Percentiles rank a stretch among this genome's conserved stretches.
These are phyloP conservation scores for Sphenostylis stenocarpa DNA, from an alignment of 306 rosid genomes.

Conservation along the genomic window DNA sequence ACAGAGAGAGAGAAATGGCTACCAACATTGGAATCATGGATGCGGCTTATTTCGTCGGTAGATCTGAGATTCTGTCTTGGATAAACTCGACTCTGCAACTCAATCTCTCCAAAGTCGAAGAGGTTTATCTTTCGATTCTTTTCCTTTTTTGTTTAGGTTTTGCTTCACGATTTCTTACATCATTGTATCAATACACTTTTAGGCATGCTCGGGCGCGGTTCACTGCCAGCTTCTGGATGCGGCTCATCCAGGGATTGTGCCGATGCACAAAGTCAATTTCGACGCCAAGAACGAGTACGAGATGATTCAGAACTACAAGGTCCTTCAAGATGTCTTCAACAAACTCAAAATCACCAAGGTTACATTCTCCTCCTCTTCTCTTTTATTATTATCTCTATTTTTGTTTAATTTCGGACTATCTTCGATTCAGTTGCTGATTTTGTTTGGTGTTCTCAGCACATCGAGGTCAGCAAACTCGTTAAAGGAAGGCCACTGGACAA, in stretches of 20 bases:
- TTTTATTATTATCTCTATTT: background rate
- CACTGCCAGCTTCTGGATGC: slow-evolving; percentile 94
- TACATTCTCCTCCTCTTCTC: background rate
- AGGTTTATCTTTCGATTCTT: slow-evolving; percentile 19
- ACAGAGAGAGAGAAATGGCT: slow-evolving; percentile 54
- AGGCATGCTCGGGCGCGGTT: slow-evolving; percentile 95
- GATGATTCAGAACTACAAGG: slow-evolving; percentile 98
- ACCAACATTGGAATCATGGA: slow-evolving; percentile 96
- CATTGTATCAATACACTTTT: background rate
- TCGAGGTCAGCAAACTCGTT: slow-evolving; percentile 89
- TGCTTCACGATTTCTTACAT: background rate
- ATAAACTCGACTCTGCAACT: slow-evolving; percentile 92
- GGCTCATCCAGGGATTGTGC: slow-evolving; percentile 86
- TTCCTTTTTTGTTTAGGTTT: background rate
- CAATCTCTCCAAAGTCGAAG: slow-evolving; percentile 86
- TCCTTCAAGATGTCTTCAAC: slow-evolving; percentile 91
- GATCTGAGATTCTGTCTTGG: slow-evolving; percentile 93
- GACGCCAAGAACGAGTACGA: slow-evolving; percentile 95
- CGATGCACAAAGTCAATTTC: slow-evolving; percentile 96
- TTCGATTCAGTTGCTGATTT: background rate
- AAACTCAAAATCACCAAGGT: slow-evolving; percentile 96
- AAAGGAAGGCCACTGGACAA: slow-evolving; percentile 95
- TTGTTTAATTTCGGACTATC: background rate
- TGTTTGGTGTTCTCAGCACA: slow-evolving; percentile 45
- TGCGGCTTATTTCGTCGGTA: slow-evolving; percentile 89